Evolutionary conservation across 179 eudicot species (phyloP).

Genomic region (Amaranthus tricolor): DNA sequence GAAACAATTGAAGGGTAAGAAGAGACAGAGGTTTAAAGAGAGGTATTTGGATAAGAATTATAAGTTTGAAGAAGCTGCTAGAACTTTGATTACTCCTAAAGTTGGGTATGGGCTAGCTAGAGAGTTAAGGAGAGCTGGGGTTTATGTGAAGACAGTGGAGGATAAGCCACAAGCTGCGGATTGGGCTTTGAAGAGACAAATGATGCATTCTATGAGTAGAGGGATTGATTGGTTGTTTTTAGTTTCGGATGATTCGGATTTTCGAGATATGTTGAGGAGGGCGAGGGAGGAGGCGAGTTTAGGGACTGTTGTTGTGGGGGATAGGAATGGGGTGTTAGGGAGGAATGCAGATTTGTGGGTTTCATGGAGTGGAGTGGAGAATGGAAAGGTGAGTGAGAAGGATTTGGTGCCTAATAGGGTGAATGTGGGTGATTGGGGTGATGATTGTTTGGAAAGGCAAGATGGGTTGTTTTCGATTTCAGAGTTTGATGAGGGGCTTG

Average conservation of each 20-base stretch:
- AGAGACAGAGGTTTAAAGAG: slow-evolving; percentile 73
- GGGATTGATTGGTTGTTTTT: slow-evolving; percentile 86
- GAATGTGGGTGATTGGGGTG: slow-evolving; percentile 27
- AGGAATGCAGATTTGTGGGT: slow-evolving; percentile 88
- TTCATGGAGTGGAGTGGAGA: slow-evolving; percentile 74
- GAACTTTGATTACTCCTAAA: slow-evolving; percentile 59
- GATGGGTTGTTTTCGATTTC: slow-evolving; percentile 45
- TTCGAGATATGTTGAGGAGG: slow-evolving; percentile 78
- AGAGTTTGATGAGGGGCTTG: slow-evolving; percentile 34
- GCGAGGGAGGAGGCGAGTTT: slow-evolving; percentile 73
- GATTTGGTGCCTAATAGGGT: slow-evolving; percentile 61
- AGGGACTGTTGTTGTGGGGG: slow-evolving; percentile 95
- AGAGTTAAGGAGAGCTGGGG: slow-evolving; percentile 88
- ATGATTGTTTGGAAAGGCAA: slow-evolving; percentile 23
- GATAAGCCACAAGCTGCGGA: slow-evolving; percentile 99
- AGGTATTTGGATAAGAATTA: slow-evolving; percentile 57
- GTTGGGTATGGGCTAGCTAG: slow-evolving; percentile 73
- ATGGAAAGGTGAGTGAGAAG: slow-evolving; percentile 65
- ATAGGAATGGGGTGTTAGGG: slow-evolving; percentile 72
- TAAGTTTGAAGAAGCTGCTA: slow-evolving; percentile 85
- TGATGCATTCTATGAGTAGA: slow-evolving; percentile 70
- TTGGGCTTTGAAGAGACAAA: slow-evolving; percentile 88
- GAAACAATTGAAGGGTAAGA: slow-evolving; percentile 86
- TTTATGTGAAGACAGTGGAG: slow-evolving; percentile 84
- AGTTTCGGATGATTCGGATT: slow-evolving; percentile 97